These are phyloP conservation scores for Garcia nutans DNA, from an alignment of 345 rosid genomes.

Conservation along the genomic window DNA sequence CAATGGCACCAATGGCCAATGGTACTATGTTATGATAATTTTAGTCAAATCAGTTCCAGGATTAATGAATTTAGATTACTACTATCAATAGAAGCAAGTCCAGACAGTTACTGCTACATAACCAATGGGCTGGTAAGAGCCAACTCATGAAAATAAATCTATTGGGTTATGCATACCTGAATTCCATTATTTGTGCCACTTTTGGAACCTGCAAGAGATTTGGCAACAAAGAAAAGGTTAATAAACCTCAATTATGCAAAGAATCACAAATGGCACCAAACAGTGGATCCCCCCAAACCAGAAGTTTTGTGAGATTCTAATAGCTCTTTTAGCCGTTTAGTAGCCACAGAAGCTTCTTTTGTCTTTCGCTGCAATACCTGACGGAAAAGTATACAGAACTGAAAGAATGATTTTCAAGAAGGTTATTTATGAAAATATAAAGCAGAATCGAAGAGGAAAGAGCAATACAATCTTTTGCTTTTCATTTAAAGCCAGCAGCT, in stretches of 20 bases:
- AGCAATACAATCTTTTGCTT: constrained; percentile 65
- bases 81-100: not conserved
- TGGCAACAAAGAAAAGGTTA: constrained; percentile 16
- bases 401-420: constrained; percentile 3
- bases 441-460: not conserved
- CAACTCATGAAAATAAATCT: not conserved
- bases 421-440: not conserved
- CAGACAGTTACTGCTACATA: not conserved
- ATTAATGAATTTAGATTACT: not conserved
- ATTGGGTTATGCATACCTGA: constrained; percentile 42
- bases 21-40: not conserved
- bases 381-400: constrained; percentile 11
- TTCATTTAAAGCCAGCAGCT: constrained; percentile 57
- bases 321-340: constrained; percentile 51
- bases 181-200: constrained; percentile 38
- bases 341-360: constrained; percentile 61
- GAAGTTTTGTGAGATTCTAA: constrained; percentile 42
- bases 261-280: not conserved
- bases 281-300: constrained; percentile 30
- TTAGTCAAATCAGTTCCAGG: not conserved
- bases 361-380: constrained; percentile 79
- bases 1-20: not conserved
- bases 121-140: not conserved
- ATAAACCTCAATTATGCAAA: constrained; percentile 1
- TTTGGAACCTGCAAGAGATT: constrained; percentile 45